phyloP scores from a whole-genome alignment of 2,329 filamentous ascomycete genomes.

The Pestalotiopsis sp. region DNA sequence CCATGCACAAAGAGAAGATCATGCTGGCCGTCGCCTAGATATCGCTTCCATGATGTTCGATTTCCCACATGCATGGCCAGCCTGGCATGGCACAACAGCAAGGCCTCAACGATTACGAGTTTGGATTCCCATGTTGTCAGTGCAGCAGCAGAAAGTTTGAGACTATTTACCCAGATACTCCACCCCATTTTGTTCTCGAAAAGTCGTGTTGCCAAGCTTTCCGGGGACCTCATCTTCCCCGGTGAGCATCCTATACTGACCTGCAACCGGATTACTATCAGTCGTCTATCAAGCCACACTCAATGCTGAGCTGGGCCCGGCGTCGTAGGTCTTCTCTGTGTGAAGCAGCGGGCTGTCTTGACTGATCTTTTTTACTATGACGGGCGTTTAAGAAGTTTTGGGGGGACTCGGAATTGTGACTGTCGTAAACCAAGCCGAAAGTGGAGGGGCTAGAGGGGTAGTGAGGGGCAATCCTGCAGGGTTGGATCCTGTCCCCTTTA shows the following conservation, averaged over 20 bases:
- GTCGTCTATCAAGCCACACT: background rate
- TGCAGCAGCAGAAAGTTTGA: background rate
- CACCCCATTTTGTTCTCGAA: too few species aligned
- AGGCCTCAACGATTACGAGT: background rate
- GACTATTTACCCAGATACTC: background rate
- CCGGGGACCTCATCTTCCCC: too few species aligned
- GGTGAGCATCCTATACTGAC: too few species aligned
- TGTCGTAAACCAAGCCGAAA: slow-evolving; percentile 1
- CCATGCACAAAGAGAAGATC: background rate
- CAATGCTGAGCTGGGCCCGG: background rate
- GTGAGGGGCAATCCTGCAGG: background rate
- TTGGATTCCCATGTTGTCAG: background rate
- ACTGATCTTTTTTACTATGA: background rate
- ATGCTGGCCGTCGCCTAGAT: background rate
- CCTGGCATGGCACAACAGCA: background rate
- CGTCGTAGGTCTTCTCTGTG: background rate
- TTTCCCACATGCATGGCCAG: background rate
- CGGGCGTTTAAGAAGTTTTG: background rate
- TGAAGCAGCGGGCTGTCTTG: slow-evolving; percentile 1
- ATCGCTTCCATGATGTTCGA: background rate
- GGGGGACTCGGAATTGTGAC: background rate
- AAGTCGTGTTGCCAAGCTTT: too few species aligned
- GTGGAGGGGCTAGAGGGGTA: background rate
- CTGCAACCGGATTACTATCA: too few species aligned
- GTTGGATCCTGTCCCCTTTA: background rate